A percentile compares a stretch with the other conserved stretches of the same genome.
phyloP scores from a whole-genome alignment of 2,329 filamentous ascomycete genomes.

The Pseudopyricularia cyperi region DNA sequence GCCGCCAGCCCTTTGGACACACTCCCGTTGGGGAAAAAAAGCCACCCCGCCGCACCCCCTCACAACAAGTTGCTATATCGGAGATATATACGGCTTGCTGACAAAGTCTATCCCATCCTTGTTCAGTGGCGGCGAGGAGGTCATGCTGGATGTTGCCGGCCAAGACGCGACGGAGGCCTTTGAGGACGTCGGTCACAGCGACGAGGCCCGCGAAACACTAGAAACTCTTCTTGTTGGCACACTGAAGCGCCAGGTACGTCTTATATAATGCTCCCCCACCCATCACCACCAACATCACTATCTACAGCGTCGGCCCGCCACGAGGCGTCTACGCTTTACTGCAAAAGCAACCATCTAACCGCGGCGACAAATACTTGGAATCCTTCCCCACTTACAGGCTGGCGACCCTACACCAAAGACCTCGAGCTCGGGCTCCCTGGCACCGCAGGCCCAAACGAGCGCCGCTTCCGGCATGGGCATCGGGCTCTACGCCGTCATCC shows the following conservation, averaged over 20 bases:
- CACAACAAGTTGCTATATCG: too few species aligned
- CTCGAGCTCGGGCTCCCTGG: slow-evolving; percentile 31
- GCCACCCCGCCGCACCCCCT: too few species aligned
- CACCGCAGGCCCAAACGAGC: slow-evolving; percentile 34
- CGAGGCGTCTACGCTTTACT: too few species aligned
- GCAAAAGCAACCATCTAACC: neutral
- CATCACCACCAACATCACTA: too few species aligned
- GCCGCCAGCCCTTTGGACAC: slow-evolving; percentile 5
- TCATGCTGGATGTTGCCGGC: slow-evolving; percentile 87
- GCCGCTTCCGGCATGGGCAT: slow-evolving; percentile 50
- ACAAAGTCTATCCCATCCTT: slow-evolving; percentile 14
- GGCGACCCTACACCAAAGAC: slow-evolving; percentile 67
- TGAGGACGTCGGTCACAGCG: slow-evolving; percentile 97
- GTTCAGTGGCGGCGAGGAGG: slow-evolving; percentile 88
- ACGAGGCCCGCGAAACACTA: slow-evolving; percentile 93
- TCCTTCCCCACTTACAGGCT: slow-evolving; percentile 31
- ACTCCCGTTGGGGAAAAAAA: too few species aligned
- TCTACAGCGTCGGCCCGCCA: too few species aligned
- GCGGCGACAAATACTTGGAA: neutral
- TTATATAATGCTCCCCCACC: neutral
- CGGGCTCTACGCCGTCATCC: slow-evolving; percentile 67
- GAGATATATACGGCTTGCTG: too few species aligned
- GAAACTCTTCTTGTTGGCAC: slow-evolving; percentile 60
- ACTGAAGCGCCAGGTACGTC: slow-evolving; percentile 67
- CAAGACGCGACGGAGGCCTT: slow-evolving; percentile 97